Conservation (phyloP, 202 grass and related monocot genomes). For the Dendrocalamus latiflorus region DNA sequence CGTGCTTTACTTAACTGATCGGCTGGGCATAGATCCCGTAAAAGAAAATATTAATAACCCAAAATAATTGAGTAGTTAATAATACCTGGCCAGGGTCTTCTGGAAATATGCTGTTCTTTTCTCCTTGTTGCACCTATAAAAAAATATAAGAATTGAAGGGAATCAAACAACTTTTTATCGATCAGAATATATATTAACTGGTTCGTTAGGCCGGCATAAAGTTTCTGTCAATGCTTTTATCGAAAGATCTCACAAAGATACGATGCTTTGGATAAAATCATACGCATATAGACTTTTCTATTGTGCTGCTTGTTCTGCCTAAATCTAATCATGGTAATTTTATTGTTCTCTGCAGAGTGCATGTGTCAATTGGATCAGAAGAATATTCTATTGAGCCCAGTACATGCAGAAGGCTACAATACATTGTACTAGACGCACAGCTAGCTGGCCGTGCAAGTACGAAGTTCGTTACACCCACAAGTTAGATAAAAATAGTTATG, state of each 20-base stretch:
- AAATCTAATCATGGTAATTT: neutral
- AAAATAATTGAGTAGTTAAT: slow-evolving; percentile 38
- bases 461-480: neutral
- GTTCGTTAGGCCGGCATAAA: slow-evolving; percentile 37
- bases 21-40: slow-evolving; percentile 42
- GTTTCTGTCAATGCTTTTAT: slow-evolving; percentile 36
- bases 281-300: slow-evolving; percentile 25
- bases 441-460: neutral
- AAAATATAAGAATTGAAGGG: slow-evolving; percentile 9
- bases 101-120: slow-evolving; percentile 38
- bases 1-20: slow-evolving; percentile 36
- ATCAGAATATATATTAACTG: slow-evolving; percentile 29
- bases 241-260: slow-evolving; percentile 59
- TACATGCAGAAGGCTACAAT: neutral
- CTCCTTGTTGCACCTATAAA: slow-evolving; percentile 40
- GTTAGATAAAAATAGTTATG: neutral
- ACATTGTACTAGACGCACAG: neutral
- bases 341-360: neutral
- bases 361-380: slow-evolving; percentile 13
- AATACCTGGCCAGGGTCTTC: slow-evolving; percentile 70
- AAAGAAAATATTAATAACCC: neutral
- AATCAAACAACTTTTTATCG: slow-evolving; percentile 27
- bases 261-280: slow-evolving; percentile 36
- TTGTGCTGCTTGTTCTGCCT: slow-evolving; percentile 11
- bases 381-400: slow-evolving; percentile 3